Evolutionary conservation across 148 eudicot genomes (phyloP).

Genomic region (Vaccinium macrocarpon): DNA sequence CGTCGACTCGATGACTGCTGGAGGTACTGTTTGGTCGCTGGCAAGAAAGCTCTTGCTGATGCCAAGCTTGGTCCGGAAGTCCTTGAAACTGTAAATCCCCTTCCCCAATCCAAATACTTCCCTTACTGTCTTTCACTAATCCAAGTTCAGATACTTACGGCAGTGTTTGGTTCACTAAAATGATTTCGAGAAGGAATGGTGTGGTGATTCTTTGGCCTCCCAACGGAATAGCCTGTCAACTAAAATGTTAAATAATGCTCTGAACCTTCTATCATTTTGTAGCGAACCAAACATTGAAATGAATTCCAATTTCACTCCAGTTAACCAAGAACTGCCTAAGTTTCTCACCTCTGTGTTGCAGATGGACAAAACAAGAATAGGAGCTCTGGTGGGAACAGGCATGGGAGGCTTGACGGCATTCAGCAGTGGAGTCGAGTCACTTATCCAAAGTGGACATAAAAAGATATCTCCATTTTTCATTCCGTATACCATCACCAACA

Average conservation of each 20-base stretch:
- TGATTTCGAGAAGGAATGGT: too few species aligned
- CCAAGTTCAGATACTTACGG: not conserved
- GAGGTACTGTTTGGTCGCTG: slow-evolving; percentile 57
- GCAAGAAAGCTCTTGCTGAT: slow-evolving; percentile 48
- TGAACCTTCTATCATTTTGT: not conserved
- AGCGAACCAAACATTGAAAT: not conserved
- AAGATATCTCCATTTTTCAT: slow-evolving; percentile 54
- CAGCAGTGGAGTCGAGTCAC: slow-evolving; percentile 44
- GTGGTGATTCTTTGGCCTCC: too few species aligned
- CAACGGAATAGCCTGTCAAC: too few species aligned
- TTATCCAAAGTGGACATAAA: slow-evolving; percentile 40
- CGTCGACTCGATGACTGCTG: slow-evolving; percentile 49
- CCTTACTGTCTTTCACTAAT: not conserved
- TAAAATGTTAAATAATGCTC: too few species aligned
- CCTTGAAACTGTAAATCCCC: slow-evolving; percentile 32
- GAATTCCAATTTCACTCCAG: not conserved
- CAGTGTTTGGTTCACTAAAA: too few species aligned
- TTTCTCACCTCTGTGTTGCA: slow-evolving; percentile 20
- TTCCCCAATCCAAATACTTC: not conserved
- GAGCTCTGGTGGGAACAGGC: slow-evolving; percentile 59
- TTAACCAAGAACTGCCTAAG: not conserved
- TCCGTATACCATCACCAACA: slow-evolving; percentile 54
- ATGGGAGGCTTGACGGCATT: slow-evolving; percentile 58
- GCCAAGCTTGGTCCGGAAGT: slow-evolving; percentile 43
- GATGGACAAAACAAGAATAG: slow-evolving; percentile 55